phyloP scores from a whole-genome alignment of 1,139 yeast species.

The Hanseniaspora uvarum region DNA sequence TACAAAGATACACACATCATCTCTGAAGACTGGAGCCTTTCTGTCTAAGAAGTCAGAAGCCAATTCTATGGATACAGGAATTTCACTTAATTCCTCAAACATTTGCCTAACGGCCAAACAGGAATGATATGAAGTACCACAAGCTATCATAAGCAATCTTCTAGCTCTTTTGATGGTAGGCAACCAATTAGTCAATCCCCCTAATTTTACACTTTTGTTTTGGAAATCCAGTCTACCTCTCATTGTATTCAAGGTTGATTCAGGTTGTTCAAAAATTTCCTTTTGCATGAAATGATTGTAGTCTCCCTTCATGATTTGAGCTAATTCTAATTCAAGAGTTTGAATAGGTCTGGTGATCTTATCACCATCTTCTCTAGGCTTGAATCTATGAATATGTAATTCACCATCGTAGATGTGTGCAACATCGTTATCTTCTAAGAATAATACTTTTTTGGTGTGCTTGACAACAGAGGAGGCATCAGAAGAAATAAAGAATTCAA shows the following conservation, averaged over 20 bases:
- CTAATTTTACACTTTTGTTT: conserved; percentile 63
- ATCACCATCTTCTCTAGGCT: conserved; percentile 71
- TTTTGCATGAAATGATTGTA: conserved; percentile 97
- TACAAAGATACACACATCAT: conserved; percentile 93
- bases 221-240: conserved; percentile 97
- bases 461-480: conserved; percentile 97
- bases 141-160: conserved; percentile 95
- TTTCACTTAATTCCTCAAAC: conserved; percentile 92
- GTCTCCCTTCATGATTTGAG: conserved; percentile 96
- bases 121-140: conserved; percentile 98
- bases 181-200: conserved; percentile 79
- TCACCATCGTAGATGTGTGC: conserved; percentile 98
- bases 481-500: conserved; percentile 90
- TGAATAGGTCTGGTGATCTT: conserved; percentile 91
- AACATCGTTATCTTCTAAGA: conserved; percentile 94
- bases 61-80: conserved; percentile 90
- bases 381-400: conserved; percentile 93
- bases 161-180: conserved; percentile 89
- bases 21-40: conserved; percentile 91
- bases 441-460: conserved; percentile 93
- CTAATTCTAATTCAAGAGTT: conserved; percentile 92
- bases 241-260: conserved; percentile 96
- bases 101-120: conserved; percentile 94
- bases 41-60: conserved; percentile 97
- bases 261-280: conserved; percentile 98